Conservation (phyloP, 2,329 filamentous ascomycete species). For the Colletotrichum filicis region DNA sequence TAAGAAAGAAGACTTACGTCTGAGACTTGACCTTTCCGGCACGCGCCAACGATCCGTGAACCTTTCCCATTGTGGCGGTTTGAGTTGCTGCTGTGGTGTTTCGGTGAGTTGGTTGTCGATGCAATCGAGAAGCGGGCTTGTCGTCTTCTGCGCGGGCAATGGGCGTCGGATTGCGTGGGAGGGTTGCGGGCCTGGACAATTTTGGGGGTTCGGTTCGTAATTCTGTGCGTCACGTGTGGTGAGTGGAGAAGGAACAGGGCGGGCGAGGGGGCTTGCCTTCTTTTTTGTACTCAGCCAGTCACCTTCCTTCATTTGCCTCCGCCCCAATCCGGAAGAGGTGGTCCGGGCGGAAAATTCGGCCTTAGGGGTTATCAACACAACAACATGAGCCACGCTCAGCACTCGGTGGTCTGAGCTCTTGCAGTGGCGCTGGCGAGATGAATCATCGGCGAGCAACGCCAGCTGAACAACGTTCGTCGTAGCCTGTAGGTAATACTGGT, state of each 20-base stretch:
- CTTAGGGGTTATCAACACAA: not conserved
- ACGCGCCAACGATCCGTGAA: constrained; percentile 94
- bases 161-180: constrained; percentile 21
- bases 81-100: constrained; percentile 35
- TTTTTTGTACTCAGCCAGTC: not conserved
- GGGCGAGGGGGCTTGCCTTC: constrained; percentile 14
- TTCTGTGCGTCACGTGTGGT: constrained; percentile 35
- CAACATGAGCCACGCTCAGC: not conserved
- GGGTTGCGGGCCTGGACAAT: constrained; percentile 11
- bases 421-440: constrained; percentile 2
- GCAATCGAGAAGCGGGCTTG: constrained; percentile 14
- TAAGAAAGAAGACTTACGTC: constrained; percentile 60
- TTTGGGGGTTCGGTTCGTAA: constrained; percentile 15
- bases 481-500: not conserved
- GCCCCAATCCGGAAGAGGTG: constrained; percentile 2
- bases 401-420: not conserved
- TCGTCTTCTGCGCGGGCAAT: constrained; percentile 25
- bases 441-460: constrained; percentile 18
- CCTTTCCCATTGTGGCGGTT: constrained; percentile 48
- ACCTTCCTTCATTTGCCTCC: not conserved
- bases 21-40: constrained; percentile 98
- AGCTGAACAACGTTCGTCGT: not conserved
- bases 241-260: constrained; percentile 23
- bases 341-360: constrained; percentile 12
- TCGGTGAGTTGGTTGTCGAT: constrained; percentile 35